Base-by-base conservation (phyloP, 1,139 yeast species). In the Debaryomyces psychrophilus region DNA sequence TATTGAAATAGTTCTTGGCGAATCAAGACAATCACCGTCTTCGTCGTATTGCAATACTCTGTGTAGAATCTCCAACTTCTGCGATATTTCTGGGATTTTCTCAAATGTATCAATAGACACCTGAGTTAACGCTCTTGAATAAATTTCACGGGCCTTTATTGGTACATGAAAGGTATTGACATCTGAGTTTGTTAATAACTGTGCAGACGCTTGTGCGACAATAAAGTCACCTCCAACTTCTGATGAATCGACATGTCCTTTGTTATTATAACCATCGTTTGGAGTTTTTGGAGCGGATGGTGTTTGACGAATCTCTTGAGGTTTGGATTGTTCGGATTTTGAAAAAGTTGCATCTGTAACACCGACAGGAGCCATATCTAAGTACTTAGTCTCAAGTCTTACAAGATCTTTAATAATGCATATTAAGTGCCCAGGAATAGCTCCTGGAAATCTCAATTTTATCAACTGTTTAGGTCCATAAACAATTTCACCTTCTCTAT, bases 51-150 rank as follows among this genome's bases (percentile, higher is more conserved):
- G 90, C 20, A 85, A 59, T 3, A 68, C 58, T 46, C 82, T 68
- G 60, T 85, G 88, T 23, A 85, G 55, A 3, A 71, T 54, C 58
- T 82, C 86, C 43, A 85, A 65, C 52, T 77, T 77, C 43, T 64
- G 55, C 18, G 69, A 53, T 8, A 65, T 60, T 9, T 55, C 53
- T 20, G 73, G 72, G 37, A 76, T 52, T 33, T 58, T 53, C 3
- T 56, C 48, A 65, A 74, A 69, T 1, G 79, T 58, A 5, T 56
- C 52, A n/a, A 68, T 60, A 2, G 76, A 63, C 5, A 73, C 50
- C 3, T 59, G 51, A 1, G 66, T 58, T 43, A 75, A 62, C 0
- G 65, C 60, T 6, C 50, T 50, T 8, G 67, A 59, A 47, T 65
- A 73, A 4, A 70, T 44, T 6, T 55, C 51, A 29, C 79, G 59